Evolutionary conservation across 352 stramenopile species (phyloP), one percentile per base, ranked within the genome.

Genomic region (Phytophthora palmivora): DNA sequence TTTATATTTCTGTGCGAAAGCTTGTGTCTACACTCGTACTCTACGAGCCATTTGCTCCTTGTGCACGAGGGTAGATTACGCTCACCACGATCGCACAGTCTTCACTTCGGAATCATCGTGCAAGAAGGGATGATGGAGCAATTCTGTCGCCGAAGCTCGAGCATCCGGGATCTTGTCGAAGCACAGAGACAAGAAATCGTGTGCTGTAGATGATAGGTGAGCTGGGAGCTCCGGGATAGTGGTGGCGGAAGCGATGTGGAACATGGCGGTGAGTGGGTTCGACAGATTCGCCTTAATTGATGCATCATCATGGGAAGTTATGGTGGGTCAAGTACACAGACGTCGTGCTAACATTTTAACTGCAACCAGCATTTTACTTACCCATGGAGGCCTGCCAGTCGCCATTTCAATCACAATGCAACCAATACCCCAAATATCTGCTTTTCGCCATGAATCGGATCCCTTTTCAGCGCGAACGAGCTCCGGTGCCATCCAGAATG

Each of bases 401-500:
- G 82, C 67, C 79, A 98, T 96, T 64, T 98, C 91, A 14, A 98
- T 74, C 46, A 95, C 65, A 10, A 94, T 89, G 55, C 91, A 97
- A 19, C 92, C 93, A 28, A 98, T 66, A 4, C 80, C 89, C 93
- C 93, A 98, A 18, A 98, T 78, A 67, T 98, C 93, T 0, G 91
- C 82, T 51, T 96, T 96, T n/a, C 76, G 82, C 91, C 91, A 97
- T 16, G 70, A 76, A 36, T 94, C 74, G 0, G 48, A 59, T 3
- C 87, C 76, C 57, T 88, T 77, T 46, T 92, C 78, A 15, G 90
- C 87, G 14, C 87, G 90, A 18, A 97, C 89, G n/a, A 98, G 82
- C 79, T 99, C 96, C 0, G 96, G 95, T 6, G 95, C 92, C 94
- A 98, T 98, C 92, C 92, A 98, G 58, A 96, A 97, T n/a, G 94